Percentiles rank a stretch among this genome's conserved stretches.
These are phyloP conservation scores for Exobasidium rhododendri DNA, from an alignment of 1,284 basidiomycete genomes.

Conservation along the genomic window DNA sequence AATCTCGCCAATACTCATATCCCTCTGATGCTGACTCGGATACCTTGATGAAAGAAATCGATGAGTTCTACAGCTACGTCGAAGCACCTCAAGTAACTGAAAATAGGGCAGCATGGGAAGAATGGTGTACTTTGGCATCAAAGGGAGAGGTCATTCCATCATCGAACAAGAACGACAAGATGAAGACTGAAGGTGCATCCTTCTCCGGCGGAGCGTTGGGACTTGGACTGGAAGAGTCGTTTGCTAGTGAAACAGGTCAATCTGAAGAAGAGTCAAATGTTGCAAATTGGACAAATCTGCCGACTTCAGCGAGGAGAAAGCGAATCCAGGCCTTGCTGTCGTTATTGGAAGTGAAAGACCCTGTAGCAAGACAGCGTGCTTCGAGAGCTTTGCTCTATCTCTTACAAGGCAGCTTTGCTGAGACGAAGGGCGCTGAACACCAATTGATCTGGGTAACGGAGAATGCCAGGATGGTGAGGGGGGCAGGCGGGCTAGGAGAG, in stretches of 20 bases:
- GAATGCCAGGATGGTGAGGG: conserved; percentile 81
- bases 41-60: conserved; percentile 88
- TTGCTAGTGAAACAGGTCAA: neutral
- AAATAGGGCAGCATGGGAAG: conserved; percentile 81
- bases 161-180: neutral
- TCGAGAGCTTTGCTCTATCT: conserved; percentile 46
- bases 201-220: conserved; percentile 23
- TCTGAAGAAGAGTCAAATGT: neutral
- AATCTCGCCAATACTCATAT: conserved; percentile 32
- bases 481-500: conserved; percentile 76
- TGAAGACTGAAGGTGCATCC: neutral
- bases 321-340: conserved; percentile 41
- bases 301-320: conserved; percentile 34
- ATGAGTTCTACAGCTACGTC: conserved; percentile 97
- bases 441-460: conserved; percentile 94
- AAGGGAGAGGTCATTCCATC: neutral
- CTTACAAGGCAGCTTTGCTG: conserved; percentile 76
- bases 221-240: conserved; percentile 23
- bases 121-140: conserved; percentile 52
- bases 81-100: conserved; percentile 87
- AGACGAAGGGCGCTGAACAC: conserved; percentile 84
- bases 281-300: conserved; percentile 39
- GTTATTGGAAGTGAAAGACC: conserved; percentile 44
- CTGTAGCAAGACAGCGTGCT: conserved; percentile 35
- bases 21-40: conserved; percentile 69